Percentiles rank a stretch among this genome's conserved stretches.
phyloP scores from a whole-genome alignment of 345 rosid genomes.

The Turnera subulata region DNA sequence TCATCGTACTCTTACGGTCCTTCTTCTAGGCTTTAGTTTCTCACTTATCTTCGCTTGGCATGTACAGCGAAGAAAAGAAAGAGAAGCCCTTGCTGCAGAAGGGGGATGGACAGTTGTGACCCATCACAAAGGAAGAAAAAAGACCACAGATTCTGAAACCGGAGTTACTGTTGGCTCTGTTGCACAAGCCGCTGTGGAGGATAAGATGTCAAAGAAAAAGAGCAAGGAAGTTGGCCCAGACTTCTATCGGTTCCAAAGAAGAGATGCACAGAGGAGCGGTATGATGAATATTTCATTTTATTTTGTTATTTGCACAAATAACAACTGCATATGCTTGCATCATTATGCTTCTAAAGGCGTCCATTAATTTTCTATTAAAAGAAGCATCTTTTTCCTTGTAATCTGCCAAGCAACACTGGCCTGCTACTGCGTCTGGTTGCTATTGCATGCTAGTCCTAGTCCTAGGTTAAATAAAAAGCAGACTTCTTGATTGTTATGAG shows the following conservation, averaged over 20 bases:
- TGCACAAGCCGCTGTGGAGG: conserved; percentile 61
- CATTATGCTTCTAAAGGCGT: neutral
- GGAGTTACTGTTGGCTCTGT: conserved; percentile 83
- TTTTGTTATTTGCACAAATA: no score
- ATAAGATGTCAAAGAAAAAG: conserved; percentile 66
- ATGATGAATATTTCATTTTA: conserved; percentile 19
- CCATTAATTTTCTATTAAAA: no score
- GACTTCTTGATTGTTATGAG: no score
- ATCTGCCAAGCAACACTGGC: no score
- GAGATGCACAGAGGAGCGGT: conserved; percentile 88
- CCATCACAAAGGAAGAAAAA: conserved; percentile 96
- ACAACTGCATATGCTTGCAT: no score
- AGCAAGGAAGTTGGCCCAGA: conserved; percentile 59
- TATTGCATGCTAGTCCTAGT: no score
- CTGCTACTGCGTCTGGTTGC: no score
- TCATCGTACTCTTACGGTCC: neutral
- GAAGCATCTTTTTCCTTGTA: no score
- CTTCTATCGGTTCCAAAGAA: conserved; percentile 88
- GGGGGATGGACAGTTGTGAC: conserved; percentile 97
- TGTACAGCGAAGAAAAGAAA: conserved; percentile 66
- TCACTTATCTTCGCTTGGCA: conserved; percentile 14
- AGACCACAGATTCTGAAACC: conserved; percentile 67
- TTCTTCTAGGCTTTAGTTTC: conserved; percentile 3
- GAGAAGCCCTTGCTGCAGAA: conserved; percentile 80
- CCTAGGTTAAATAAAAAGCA: no score